Evolutionary conservation across 805 yeast species (phyloP), one percentile per base, ranked within the genome.

Genomic region (Candida maesae): DNA sequence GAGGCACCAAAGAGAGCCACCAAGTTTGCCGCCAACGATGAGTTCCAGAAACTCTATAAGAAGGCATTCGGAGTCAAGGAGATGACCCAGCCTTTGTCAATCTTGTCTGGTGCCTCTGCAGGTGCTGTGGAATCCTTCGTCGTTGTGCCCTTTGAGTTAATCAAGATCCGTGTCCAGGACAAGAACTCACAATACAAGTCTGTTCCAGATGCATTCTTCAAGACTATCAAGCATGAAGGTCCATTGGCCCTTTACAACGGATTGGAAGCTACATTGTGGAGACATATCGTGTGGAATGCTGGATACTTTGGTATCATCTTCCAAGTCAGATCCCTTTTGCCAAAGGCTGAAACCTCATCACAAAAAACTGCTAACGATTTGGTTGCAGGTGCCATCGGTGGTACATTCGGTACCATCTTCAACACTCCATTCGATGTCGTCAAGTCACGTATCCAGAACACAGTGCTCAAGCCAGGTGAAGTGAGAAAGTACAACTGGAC

Each of bases 1-100:
- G 99, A 93, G 66, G 99, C 98, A 12, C 99, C 99, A 50, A 93
- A 93, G 73, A 81, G 99, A 71, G 99, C 99, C 31, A 90, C 96
- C 51, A 93, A 93, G 66, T 93, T 93, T 62, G 97, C 98, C 38
- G 96, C 97, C 47, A 93, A 93, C 62, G 99, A 93, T 62, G 95
- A 88, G 64, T 93, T 95, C 84, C 91, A 95, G 39, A 83, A 83
- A 64, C 64, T 89, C 52, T 91, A 89, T 74, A 78, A 78, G 52
- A 70, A 71, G 23, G 61, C 68, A 16, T 88, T 90, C 61, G 95
- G 87, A 38, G 73, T 84, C 33, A 63, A 71, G 8, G 64, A 75
- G 49, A 75, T 84, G 78, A 85, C 71, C 48, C 98, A 91, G 67
- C 79, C 84, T 8, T 70, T 93, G 59, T 88, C 97, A 3, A 70